Conservation (phyloP, 306 rosid genomes). For the Fragaria ananassa region DNA sequence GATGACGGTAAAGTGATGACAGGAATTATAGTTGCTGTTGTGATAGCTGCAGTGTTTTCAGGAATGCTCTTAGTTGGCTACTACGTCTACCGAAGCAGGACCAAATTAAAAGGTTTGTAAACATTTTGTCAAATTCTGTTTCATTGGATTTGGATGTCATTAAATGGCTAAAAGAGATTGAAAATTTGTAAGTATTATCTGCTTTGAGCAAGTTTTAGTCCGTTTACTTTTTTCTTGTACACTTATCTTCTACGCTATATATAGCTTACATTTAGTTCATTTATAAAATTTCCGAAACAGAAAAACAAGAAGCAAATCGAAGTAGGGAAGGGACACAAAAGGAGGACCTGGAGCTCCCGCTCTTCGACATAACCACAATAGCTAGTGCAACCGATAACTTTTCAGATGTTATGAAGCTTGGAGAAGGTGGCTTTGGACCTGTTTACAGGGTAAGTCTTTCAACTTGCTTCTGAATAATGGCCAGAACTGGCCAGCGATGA, state of each 20-base stretch:
- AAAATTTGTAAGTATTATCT: not conserved
- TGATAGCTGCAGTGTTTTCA: not conserved
- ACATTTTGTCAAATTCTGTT: not conserved
- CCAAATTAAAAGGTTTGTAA: conserved; percentile 4
- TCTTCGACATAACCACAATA: conserved; percentile 36
- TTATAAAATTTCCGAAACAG: no score
- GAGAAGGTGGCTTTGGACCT: conserved; percentile 66
- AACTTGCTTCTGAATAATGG: not conserved
- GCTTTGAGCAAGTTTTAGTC: not conserved
- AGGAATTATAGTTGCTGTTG: conserved; percentile 12
- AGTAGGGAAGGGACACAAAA: no score
- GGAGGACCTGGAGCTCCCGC: not conserved
- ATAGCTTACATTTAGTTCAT: no score
- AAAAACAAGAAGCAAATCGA: no score
- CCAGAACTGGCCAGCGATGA: not conserved
- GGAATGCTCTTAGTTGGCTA: conserved; percentile 20
- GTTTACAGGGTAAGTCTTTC: conserved; percentile 42
- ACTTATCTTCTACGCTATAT: no score
- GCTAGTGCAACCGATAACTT: conserved; percentile 43
- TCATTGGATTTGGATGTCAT: not conserved
- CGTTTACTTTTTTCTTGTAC: not conserved
- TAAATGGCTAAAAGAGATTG: no score
- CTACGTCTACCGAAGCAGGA: conserved; percentile 16
- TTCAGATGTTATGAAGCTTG: conserved; percentile 39
- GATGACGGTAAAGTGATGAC: conserved; percentile 2